phyloP scores from a whole-genome alignment of 2,329 filamentous ascomycete species.

The Hymenoscyphus fructigenus region DNA sequence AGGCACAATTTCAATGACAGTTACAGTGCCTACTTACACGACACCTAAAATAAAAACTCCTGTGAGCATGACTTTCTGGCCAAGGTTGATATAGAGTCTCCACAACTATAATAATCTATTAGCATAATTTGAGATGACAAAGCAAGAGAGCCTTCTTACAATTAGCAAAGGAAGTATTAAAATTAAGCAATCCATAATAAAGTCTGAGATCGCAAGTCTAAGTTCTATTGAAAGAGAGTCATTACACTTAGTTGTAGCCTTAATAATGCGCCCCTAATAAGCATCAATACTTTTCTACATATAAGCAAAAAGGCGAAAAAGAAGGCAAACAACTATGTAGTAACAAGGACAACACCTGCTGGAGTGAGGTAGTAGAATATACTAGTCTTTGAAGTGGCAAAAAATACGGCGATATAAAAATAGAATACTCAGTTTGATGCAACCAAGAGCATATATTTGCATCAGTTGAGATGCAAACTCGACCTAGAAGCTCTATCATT shows the following conservation, averaged over 20 bases:
- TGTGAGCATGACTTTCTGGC: background rate
- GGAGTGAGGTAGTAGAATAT: no score
- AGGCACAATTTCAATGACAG: background rate
- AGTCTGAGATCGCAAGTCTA: background rate
- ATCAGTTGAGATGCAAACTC: constrained; percentile 2
- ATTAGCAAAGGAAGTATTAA: background rate
- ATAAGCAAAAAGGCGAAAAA: no score
- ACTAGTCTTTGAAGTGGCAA: background rate
- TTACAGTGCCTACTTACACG: background rate
- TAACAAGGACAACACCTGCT: no score
- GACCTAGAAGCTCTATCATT: background rate
- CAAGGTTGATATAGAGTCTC: background rate
- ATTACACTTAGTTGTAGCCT: no score
- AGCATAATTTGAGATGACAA: no score
- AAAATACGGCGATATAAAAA: background rate
- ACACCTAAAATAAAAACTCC: background rate
- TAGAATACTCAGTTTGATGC: background rate
- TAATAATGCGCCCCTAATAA: no score
- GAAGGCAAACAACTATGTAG: no score
- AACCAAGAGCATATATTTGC: background rate
- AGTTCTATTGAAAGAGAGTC: background rate
- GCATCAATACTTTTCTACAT: no score
- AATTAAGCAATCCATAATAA: background rate
- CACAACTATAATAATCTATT: background rate
- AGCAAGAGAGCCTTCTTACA: no score